Evolutionary conservation across 2,329 filamentous ascomycete genomes (phyloP).

Genomic region (Calcarisporium arbuscula): DNA sequence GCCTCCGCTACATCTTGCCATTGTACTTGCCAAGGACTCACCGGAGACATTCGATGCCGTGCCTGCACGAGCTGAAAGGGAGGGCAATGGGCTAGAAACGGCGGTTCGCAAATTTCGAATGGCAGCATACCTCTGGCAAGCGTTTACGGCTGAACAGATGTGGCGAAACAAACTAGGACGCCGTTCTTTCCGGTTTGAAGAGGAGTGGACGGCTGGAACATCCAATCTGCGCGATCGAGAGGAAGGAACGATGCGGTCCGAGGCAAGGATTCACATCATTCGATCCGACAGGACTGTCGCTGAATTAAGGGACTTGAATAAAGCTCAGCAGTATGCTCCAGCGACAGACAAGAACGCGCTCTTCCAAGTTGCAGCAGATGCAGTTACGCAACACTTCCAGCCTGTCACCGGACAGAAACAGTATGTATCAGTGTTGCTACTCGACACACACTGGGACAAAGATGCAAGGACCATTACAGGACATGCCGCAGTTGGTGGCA

Average conservation of each 20-base stretch:
- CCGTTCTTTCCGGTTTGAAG: constrained; percentile 83
- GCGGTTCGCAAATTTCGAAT: constrained; percentile 89
- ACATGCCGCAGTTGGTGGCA: constrained; percentile 78
- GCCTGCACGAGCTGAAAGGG: constrained; percentile 66
- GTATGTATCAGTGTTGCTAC: constrained; percentile 78
- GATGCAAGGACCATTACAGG: constrained; percentile 62
- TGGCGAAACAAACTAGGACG: constrained; percentile 79
- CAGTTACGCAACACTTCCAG: constrained; percentile 72
- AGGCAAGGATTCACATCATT: constrained; percentile 85
- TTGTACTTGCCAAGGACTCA: constrained; percentile 83
- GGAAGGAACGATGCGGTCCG: constrained; percentile 71
- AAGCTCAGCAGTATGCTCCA: constrained; percentile 68
- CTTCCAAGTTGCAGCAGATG: constrained; percentile 70
- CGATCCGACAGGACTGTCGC: constrained; percentile 75
- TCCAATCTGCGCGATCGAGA: constrained; percentile 69
- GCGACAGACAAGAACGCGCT: constrained; percentile 67
- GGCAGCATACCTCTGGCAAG: constrained; percentile 94
- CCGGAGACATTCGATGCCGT: constrained; percentile 77
- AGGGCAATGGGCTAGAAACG: constrained; percentile 74
- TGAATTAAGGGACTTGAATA: constrained; percentile 72
- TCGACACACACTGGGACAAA: constrained; percentile 87
- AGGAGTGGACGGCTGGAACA: constrained; percentile 86
- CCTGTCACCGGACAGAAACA: constrained; percentile 71
- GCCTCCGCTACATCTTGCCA: constrained; percentile 83
- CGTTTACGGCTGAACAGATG: constrained; percentile 97